Evolutionary conservation across 306 rosid genomes (phyloP).

Genomic region (Cicer cuneatum): DNA sequence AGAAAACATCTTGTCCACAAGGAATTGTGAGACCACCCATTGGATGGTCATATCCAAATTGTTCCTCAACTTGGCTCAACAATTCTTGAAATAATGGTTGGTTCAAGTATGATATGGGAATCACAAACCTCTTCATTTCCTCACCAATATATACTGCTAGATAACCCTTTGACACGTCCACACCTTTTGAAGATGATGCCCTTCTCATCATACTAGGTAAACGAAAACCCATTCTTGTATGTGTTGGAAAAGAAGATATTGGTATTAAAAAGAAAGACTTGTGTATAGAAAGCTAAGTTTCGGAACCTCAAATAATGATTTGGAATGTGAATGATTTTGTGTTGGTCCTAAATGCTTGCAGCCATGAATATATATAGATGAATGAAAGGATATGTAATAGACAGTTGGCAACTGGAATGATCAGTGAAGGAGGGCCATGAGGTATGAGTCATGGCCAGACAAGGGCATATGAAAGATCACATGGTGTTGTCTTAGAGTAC

Average conservation of each 20-base stretch:
- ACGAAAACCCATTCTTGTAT: slow-evolving; percentile 46
- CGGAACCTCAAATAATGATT: background rate
- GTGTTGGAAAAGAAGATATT: background rate
- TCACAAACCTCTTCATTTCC: slow-evolving; percentile 49
- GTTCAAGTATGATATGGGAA: slow-evolving; percentile 50
- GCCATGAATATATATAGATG: slow-evolving; percentile 44
- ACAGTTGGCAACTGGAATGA: background rate
- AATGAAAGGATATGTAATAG: slow-evolving; percentile 5
- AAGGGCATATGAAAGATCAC: slow-evolving; percentile 41
- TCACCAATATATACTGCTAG: slow-evolving; percentile 51
- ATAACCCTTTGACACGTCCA: slow-evolving; percentile 55
- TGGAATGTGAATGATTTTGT: slow-evolving; percentile 25
- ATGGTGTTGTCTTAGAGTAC: slow-evolving; percentile 43
- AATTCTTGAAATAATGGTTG: slow-evolving; percentile 46
- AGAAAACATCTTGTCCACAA: slow-evolving; percentile 34
- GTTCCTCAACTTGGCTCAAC: slow-evolving; percentile 30
- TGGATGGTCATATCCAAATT: slow-evolving; percentile 49
- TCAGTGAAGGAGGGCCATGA: background rate
- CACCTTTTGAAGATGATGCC: slow-evolving; percentile 31
- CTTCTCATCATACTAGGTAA: slow-evolving; percentile 40
- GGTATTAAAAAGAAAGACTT: background rate
- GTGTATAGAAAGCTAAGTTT: background rate
- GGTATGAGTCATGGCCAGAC: slow-evolving; percentile 18
- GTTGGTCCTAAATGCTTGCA: slow-evolving; percentile 28
- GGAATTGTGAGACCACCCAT: slow-evolving; percentile 56